Evolutionary conservation across 73 alveolate genomes (phyloP), one percentile per base, ranked within the genome.

Genomic region (Paramecium tetraurelia): DNA sequence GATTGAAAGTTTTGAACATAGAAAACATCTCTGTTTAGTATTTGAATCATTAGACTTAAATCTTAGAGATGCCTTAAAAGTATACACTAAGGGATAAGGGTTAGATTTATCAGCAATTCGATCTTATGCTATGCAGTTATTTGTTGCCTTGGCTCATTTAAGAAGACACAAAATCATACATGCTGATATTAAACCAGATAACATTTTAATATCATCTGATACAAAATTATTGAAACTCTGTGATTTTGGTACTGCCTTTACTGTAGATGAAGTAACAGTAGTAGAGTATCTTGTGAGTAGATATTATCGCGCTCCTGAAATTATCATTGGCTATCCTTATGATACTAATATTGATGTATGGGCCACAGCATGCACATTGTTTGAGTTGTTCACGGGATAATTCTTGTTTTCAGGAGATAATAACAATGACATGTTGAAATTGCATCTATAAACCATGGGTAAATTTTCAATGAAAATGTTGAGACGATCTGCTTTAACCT

Each of bases 131-230:
- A 92, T 93, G 84, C 87, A 97, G 88, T 92, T 95, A 21, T 97
- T 97, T 94, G 41, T 89, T 5, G 99, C 99, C 1, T 89, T 97
- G n/a, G 59, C 93, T 7, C 96, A 59, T 24, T 80, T 96, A 0
- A 95, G 92, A 41, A 95, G 92, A 69, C 71, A 70, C 27, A 84
- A 92, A 46, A 84, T 95, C 12, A 93, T 97, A 41, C 99, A 97
- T 89, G 96, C 98, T 24, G 99, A 97, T 89, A 93, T 97, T 35
- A 97, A 97, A 59, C 99, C 98, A 16, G 99, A 97, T 69, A 97
- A 97, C 69, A 96, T 97, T 29, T 40, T 38, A 38, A 1, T 38
- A 38, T 76, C 93, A 14, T 85, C 83, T 24, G 98, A 96, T 85
- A 70, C 92, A 6, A 70, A 94, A 59, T 94, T 92, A 58, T 89